Percentiles rank a stretch among this genome's conserved stretches.
These are phyloP conservation scores for Ogataea methanolica DNA, from an alignment of 805 yeast species.

Conservation along the genomic window DNA sequence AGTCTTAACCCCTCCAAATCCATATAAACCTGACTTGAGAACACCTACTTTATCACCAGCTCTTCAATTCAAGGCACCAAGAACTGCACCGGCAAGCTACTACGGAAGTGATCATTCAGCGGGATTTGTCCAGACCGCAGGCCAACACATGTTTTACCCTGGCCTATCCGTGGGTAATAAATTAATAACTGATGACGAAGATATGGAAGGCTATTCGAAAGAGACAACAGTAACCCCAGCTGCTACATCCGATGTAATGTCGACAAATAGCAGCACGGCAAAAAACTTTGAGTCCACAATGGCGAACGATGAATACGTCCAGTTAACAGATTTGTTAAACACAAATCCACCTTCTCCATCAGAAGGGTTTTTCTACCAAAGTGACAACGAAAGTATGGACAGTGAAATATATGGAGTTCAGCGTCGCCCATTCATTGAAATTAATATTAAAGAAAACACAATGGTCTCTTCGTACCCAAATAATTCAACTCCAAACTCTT, in stretches of 20 bases:
- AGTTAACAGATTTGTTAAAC: constrained; percentile 35
- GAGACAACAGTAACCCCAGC: constrained; percentile 17
- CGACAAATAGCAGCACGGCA: constrained; percentile 11
- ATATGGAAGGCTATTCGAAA: constrained; percentile 3
- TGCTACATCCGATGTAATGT: constrained; percentile 12
- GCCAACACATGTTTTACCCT: constrained; percentile 12
- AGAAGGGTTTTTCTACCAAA: constrained; percentile 18
- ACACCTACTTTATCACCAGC: too few relatives aligned
- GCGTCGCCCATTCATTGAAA: constrained; percentile 27
- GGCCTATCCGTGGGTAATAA: background rate
- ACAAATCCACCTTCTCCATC: constrained; percentile 33
- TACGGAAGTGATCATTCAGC: constrained; percentile 9
- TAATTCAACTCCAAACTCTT: constrained; percentile 35
- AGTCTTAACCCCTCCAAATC: background rate
- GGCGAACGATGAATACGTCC: constrained; percentile 39
- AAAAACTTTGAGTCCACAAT: constrained; percentile 29
- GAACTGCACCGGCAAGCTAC: background rate
- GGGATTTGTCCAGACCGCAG: constrained; percentile 10
- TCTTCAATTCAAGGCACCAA: background rate
- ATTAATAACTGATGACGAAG: background rate
- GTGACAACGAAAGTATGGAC: constrained; percentile 19
- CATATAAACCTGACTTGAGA: background rate
- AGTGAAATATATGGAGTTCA: constrained; percentile 6
- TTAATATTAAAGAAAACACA: constrained; percentile 22
- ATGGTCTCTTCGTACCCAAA: constrained; percentile 31